Conservation (phyloP, 129 eudicot genomes). For the Escallonia rubra region DNA sequence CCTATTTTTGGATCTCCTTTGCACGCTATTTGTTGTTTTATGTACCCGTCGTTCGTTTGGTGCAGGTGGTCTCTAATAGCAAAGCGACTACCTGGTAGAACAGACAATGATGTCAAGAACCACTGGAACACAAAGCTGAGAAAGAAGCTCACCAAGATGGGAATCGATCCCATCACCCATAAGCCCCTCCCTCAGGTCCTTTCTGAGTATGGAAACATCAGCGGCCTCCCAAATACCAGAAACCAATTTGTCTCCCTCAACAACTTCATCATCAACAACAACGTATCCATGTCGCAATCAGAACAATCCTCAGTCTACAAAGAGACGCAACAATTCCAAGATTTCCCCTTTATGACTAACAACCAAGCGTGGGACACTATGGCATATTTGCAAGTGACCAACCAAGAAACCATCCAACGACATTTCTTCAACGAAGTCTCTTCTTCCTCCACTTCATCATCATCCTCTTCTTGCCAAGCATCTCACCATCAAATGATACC, state of each 20-base stretch:
- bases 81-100: slow-evolving; percentile 75
- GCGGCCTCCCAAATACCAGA: slow-evolving; percentile 32
- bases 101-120: slow-evolving; percentile 95
- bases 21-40: too few species aligned
- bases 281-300: not conserved
- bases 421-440: slow-evolving; percentile 30
- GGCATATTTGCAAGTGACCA: not conserved
- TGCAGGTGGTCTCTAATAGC: slow-evolving; percentile 95
- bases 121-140: slow-evolving; percentile 97
- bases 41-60: not conserved
- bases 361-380: slow-evolving; percentile 9
- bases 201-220: slow-evolving; percentile 64
- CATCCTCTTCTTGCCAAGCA: slow-evolving; percentile 19
- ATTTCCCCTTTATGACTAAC: slow-evolving; percentile 1
- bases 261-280: slow-evolving; percentile 1
- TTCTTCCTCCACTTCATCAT: slow-evolving; percentile 44
- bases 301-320: slow-evolving; percentile 11
- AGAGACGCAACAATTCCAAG: slow-evolving; percentile 17
- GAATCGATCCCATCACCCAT: slow-evolving; percentile 88
- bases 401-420: slow-evolving; percentile 16
- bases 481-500: slow-evolving; percentile 26
- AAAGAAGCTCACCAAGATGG: slow-evolving; percentile 84
- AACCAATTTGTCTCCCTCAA: slow-evolving; percentile 12
- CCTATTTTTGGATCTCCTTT: too few species aligned
- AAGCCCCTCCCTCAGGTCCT: slow-evolving; percentile 75